phyloP scores from a whole-genome alignment of 257 asterid species.

The Solanum pinnatisectum region DNA sequence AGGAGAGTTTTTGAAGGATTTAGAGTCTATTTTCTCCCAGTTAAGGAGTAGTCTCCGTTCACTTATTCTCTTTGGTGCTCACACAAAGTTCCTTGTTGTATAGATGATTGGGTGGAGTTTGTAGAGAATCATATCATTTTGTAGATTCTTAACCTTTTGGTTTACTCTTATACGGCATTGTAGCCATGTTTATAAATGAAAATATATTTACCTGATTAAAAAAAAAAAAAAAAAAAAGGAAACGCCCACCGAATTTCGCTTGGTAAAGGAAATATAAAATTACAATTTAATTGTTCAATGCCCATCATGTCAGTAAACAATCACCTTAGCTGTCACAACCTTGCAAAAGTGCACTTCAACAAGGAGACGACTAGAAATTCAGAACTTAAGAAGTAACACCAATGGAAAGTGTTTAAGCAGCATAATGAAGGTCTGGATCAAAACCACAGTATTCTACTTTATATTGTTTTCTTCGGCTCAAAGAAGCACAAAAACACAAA shows the following conservation, averaged over 20 bases:
- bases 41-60: not conserved
- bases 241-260: not conserved
- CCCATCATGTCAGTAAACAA: not conserved
- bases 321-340: not conserved
- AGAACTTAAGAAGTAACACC: not conserved
- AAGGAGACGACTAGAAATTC: not conserved
- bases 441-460: not conserved
- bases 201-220: not conserved
- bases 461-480: not conserved
- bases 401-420: not conserved
- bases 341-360: not conserved
- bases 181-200: not conserved
- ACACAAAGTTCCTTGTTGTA: not conserved
- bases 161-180: not conserved
- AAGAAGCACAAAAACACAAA: not conserved
- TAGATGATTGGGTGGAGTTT: not conserved
- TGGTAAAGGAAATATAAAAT: not conserved
- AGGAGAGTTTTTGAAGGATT: not conserved
- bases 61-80: not conserved
- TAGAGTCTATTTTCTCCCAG: not conserved
- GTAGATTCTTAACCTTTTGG: not conserved
- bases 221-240: not conserved
- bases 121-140: not conserved
- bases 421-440: not conserved
- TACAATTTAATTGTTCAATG: not conserved